These are phyloP conservation scores for Galeopsis tetrahit DNA, from an alignment of 257 asterid species.

Conservation along the genomic window DNA sequence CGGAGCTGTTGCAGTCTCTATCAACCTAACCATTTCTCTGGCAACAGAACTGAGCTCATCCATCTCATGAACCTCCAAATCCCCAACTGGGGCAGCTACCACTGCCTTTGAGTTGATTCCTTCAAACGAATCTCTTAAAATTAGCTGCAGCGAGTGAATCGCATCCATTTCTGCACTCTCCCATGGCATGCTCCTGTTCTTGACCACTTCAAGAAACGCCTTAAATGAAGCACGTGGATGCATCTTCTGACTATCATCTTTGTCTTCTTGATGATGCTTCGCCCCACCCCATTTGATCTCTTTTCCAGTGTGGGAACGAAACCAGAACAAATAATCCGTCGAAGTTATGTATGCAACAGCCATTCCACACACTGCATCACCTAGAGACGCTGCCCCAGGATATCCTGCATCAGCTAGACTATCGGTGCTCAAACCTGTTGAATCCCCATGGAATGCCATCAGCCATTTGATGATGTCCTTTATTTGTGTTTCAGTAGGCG, in stretches of 20 bases:
- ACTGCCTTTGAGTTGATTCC: constrained; percentile 44
- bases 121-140: constrained; percentile 54
- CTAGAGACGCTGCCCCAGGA: constrained; percentile 56
- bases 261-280: constrained; percentile 66
- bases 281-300: constrained; percentile 77
- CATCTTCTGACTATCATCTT: constrained; percentile 59
- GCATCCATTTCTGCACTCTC: constrained; percentile 65
- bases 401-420: constrained; percentile 64
- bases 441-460: constrained; percentile 51
- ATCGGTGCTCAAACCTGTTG: constrained; percentile 69
- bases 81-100: constrained; percentile 35
- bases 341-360: constrained; percentile 58
- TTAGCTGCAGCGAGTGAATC: constrained; percentile 65
- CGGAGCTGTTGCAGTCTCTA: constrained; percentile 69
- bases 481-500: constrained; percentile 56
- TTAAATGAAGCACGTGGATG: constrained; percentile 63
- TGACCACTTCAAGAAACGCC: constrained; percentile 61
- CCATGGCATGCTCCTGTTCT: constrained; percentile 58
- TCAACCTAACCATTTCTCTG: constrained; percentile 63
- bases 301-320: constrained; percentile 61
- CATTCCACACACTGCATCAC: constrained; percentile 72
- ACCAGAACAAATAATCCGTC: constrained; percentile 56
- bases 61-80: constrained; percentile 43
- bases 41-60: constrained; percentile 63
- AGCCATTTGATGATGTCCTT: constrained; percentile 61